Base-by-base conservation (phyloP, 1,284 basidiomycete species). In the Cryptococcus wingfieldii region DNA sequence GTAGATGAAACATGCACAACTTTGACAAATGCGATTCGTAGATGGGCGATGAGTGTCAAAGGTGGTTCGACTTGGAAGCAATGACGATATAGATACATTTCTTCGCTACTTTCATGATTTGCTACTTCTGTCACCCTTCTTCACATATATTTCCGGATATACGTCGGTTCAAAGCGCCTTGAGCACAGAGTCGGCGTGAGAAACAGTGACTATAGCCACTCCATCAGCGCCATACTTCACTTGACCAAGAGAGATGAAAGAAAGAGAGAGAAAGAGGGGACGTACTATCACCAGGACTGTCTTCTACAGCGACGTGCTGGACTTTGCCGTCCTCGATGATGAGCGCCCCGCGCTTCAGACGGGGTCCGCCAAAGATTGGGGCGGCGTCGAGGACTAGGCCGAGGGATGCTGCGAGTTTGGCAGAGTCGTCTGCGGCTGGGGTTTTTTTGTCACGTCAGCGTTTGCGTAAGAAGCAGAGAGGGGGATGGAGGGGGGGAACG, bases 341-440 rank as follows among this genome's bases (percentile, higher is more conserved):
- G 28, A 74, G 55, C 34, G 56, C 65, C 58, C 77, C 45, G 56
- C 85, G 86, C 82, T 87, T 85, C 41, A 86, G 79, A 53, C 87
- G 84, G 12, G 82, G 81, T 14, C 79, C 80, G 46, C 87, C 87
- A 27, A 90, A 81, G 28, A 83, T 65, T 2, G 77, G 72, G 7
- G 82, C 79, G 2, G 84, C 86, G 65, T 88, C 86, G 60, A 87
- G 83, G 52, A 84, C 68, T 55, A 88, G 78, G 7, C 87, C 87
- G 41, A 86, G 72, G 2, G 81, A 77, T 13, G 80, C 76, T 34
- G 81, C 77, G 67, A 87, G 84, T 4, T 80, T 73, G 41, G 80
- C 85, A 52, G 79, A 77, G 69, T 89, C 86, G 66, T 90, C 87
- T 18, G 85, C 83, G 62, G 86, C 81, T 69, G 55, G 53, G 37